Evolutionary conservation across 2,329 filamentous ascomycete genomes (phyloP).

Genomic region (Aquanectria penicillioides): DNA sequence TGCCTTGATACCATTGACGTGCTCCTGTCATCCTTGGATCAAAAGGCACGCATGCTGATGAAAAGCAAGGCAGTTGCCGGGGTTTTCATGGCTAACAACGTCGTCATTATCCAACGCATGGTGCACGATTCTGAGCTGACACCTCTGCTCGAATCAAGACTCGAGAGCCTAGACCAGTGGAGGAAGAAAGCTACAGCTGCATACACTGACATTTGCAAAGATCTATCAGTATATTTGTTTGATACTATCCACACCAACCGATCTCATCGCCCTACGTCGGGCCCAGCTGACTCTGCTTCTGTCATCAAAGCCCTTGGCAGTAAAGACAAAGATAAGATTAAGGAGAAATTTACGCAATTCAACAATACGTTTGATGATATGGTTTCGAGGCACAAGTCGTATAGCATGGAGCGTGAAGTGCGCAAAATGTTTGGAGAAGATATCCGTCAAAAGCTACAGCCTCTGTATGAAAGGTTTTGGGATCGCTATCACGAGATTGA

Average conservation of each 20-base stretch:
- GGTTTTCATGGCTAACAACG: slow-evolving; percentile 90
- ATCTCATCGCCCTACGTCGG: slow-evolving; percentile 75
- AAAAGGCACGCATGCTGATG: slow-evolving; percentile 76
- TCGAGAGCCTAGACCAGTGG: slow-evolving; percentile 79
- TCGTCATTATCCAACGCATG: slow-evolving; percentile 84
- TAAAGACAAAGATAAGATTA: slow-evolving; percentile 96
- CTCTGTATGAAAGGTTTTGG: slow-evolving; percentile 94
- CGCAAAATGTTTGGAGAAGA: slow-evolving; percentile 82
- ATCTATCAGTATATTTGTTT: slow-evolving; percentile 84
- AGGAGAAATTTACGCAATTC: slow-evolving; percentile 94
- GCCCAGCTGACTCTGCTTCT: slow-evolving; percentile 81
- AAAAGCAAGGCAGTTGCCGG: slow-evolving; percentile 83
- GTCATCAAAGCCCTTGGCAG: slow-evolving; percentile 85
- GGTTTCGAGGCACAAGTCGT: slow-evolving; percentile 81
- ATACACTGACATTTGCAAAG: slow-evolving; percentile 90
- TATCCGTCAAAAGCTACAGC: slow-evolving; percentile 91
- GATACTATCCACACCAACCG: slow-evolving; percentile 94
- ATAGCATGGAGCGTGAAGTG: slow-evolving; percentile 92
- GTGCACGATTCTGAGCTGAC: slow-evolving; percentile 84
- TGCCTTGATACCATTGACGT: slow-evolving; percentile 88
- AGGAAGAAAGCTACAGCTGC: slow-evolving; percentile 84
- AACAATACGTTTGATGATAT: slow-evolving; percentile 92
- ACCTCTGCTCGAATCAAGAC: slow-evolving; percentile 74
- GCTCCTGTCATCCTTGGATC: slow-evolving; percentile 78
- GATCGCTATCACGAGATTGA: slow-evolving; percentile 97